Evolutionary conservation across 1,139 yeast genomes (phyloP), one percentile per base, ranked within the genome.

Genomic region (Lodderomyces beijingensis): DNA sequence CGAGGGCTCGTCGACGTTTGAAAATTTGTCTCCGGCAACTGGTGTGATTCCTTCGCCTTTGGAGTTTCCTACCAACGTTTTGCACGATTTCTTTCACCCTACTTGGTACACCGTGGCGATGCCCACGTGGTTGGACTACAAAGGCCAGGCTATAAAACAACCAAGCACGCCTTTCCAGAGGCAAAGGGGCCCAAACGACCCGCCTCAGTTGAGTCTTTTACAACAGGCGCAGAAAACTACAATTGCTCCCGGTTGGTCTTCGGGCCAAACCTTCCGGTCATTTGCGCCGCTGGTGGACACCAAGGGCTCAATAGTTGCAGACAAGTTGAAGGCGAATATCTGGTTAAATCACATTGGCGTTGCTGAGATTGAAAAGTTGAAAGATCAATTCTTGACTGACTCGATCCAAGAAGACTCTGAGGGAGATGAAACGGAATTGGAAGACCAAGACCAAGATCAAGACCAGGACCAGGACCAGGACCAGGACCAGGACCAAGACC

Each of bases 271-370:
- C 7, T 75, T 71, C 40, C 70, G 72, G 36, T 74, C 87, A 9
- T 89, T 87, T 70, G 95, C 93, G 0, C 97, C 96, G 3, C 55
- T 70, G 1, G 59, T 70, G 27, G 96, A 88, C 53, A 87, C 84
- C 55, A 71, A 74, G 28, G 79, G 77, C 17, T 68, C 84, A 2
- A 80, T 86, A 6, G 64, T 87, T 5, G 74, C 82, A 16, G 74
- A 74, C 15, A 70, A 70, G 10, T 73, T 79, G 39, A 80, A 82
- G 39, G 78, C 82, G 1, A 65, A 77, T 16, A 74, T 85, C 6
- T 89, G 96, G 96, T 69, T 79, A 38, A 86, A 82, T 45, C 87
- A 78, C 51, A 64, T 80, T 30, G 93, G 93, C 0, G 67, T 68
- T 34, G 62, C 65, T 30, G 67, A 75, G 35, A 56, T 79, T 19